phyloP scores from a whole-genome alignment of 2,329 filamentous ascomycete genomes.

The Davidsoniella eucalypti region DNA sequence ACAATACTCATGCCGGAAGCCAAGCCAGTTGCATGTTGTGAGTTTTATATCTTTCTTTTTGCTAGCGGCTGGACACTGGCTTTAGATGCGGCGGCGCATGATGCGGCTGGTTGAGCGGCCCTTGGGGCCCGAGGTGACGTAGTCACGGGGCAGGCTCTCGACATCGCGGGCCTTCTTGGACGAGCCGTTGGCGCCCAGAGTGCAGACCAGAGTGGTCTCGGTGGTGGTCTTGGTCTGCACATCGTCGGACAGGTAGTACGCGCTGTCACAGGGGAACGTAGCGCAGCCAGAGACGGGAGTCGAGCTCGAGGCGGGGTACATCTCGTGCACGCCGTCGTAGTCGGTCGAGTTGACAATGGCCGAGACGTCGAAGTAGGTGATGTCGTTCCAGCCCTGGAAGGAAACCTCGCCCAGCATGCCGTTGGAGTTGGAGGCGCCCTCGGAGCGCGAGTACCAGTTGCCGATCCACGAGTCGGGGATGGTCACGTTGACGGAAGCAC shows the following conservation, averaged over 20 bases:
- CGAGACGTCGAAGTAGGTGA: slow-evolving; percentile 42
- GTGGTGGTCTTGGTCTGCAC: slow-evolving; percentile 36
- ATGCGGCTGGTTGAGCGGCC: no score
- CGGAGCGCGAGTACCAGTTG: slow-evolving; percentile 33
- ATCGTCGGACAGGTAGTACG: slow-evolving; percentile 37
- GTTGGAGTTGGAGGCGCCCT: slow-evolving; percentile 25
- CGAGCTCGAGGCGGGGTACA: slow-evolving; percentile 28
- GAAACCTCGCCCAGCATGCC: slow-evolving; percentile 38
- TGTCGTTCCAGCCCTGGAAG: slow-evolving; percentile 30
- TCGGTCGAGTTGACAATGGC: slow-evolving; percentile 38
- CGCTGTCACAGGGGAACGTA: slow-evolving; percentile 34
- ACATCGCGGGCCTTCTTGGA: slow-evolving; percentile 11
- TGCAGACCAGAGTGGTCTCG: slow-evolving; percentile 33
- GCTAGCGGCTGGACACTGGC: no score
- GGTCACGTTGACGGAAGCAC: slow-evolving; percentile 24
- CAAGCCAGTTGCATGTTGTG: no score
- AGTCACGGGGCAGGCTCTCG: slow-evolving; percentile 9
- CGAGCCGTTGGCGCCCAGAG: slow-evolving; percentile 23
- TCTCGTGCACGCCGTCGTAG: slow-evolving; percentile 34
- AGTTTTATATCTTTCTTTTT: no score
- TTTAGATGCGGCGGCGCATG: no score
- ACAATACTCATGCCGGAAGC: background rate
- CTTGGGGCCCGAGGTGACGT: slow-evolving; percentile 1
- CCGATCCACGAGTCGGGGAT: slow-evolving; percentile 31
- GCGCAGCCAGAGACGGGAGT: slow-evolving; percentile 33